Evolutionary conservation across 148 eudicot genomes (phyloP), one percentile per base, ranked within the genome.

Genomic region (Cornus kousa): DNA sequence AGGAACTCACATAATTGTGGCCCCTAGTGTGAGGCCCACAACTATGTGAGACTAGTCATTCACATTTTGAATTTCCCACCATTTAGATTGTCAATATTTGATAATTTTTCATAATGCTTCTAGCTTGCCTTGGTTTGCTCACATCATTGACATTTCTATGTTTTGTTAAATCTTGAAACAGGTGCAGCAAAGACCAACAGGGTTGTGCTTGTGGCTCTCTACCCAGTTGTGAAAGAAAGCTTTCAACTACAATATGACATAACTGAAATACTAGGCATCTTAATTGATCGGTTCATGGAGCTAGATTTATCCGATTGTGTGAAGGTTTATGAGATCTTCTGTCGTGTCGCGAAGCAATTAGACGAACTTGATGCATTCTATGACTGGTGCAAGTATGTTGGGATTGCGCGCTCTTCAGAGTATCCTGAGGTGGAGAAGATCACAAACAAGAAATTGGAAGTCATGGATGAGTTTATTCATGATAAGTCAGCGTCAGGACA

Each of bases 281-380:
- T 96, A 5, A 83, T 92, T 32, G 94, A 91, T 22, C 85, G 81
- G 31, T 96, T 96, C 88, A 82, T 83, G 85, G 89, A 87, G 73
- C 82, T 96, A 5, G 90, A 90, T 3, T 50, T 92, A 10, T 60
- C 87, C 2, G 90, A 96, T 0, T 84, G 89, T 40, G 83, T 87
- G 40, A 89, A 83, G 68, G 89, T 88, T 28, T 75, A 85, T 43
- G 91, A 92, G 6, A 83, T 88, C 53, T 91, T 90, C 78, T 70
- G 77, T 24, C 89, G 95, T 0, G 72, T 89, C 6, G 81, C 95
- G 6, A 96, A 93, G 67, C 98, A 96, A 76, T 93, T 88, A 11
- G 94, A 94, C 4, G 97, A 96, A 83, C 91, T 96, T 2, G 87
- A 90, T 28, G 77, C 66, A 2, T 96, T 87, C 83, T 96, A 91